Evolutionary conservation across 1,284 basidiomycete species (phyloP), one percentile per base, ranked within the genome.

Genomic region (Cryptococcus sp.): DNA sequence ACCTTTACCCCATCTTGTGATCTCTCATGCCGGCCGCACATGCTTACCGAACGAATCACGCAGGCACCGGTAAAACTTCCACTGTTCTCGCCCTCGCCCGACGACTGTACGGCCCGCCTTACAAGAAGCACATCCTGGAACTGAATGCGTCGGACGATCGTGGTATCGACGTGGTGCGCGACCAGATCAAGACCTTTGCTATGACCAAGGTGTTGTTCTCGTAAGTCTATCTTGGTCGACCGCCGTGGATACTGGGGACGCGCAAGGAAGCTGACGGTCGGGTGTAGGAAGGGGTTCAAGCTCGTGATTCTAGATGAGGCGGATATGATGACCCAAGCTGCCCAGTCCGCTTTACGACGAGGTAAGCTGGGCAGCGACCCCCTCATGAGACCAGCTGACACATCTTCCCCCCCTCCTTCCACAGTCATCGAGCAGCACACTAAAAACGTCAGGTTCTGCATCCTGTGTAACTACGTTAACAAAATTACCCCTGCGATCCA

Each of bases 401-500:
- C 21, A 38, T 40, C 11, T 8, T 15, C 20, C 37, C 6, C n/a
- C n/a, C 21, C 21, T n/a, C 16, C 2, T 13, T 40, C 3, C 33
- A 2, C 67, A 82, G 89, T 98, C 42, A 98, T 99, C 62, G 96
- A 99, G 77, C 94, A 97, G 68, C 98, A 97, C 76, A 99, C 96
- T 7, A 91, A 88, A 77, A 98, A 98, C 71, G 96, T 98, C 61
- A 87, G 96, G 37, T 99, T 99, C 78, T 98, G 95, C 79, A 98
- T 99, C 69, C 96, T 99, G 62, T 98, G 96, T 83, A 99, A 99
- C 79, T 99, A 99, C 68, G 96, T 98, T 76, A 98, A 98, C 84
- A 98, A 98, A 78, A 98, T 99, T 73, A 88, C 89, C 6, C 96
- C 96, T 3, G 96, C 96, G 21, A 96, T 99, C 60, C 96, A 98